Evolutionary conservation across 306 rosid genomes (phyloP).

Genomic region (Morella rubra): DNA sequence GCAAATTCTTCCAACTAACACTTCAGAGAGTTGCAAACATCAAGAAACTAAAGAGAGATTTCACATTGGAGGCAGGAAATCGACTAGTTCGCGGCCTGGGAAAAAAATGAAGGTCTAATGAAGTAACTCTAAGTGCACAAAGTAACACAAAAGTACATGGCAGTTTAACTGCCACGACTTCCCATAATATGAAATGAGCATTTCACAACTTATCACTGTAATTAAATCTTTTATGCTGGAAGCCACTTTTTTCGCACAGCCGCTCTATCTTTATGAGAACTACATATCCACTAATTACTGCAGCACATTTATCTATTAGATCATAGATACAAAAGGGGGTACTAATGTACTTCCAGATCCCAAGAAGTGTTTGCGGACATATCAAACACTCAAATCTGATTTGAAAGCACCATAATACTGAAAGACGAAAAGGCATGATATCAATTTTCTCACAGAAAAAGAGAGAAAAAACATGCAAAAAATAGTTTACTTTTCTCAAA

Average conservation of each 20-base stretch:
- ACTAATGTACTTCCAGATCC: background rate
- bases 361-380: background rate
- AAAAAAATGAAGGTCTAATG: background rate
- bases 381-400: background rate
- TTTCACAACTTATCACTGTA: background rate
- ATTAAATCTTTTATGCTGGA: background rate
- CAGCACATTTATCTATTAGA: background rate
- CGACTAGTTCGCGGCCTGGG: background rate
- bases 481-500: constrained; percentile 5
- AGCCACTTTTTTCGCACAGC: background rate
- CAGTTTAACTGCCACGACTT: background rate
- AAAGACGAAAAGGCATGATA: background rate
- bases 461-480: background rate
- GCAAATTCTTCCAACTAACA: background rate
- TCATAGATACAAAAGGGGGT: background rate
- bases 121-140: background rate
- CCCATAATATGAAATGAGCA: background rate
- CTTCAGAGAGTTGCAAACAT: background rate
- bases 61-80: background rate
- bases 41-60: background rate
- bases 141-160: background rate
- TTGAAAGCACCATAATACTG: background rate
- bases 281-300: background rate
- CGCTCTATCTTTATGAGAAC: background rate
- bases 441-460: background rate